Base-by-base conservation (phyloP, 495 filamentous ascomycete species). In the Penicillium ucsense region DNA sequence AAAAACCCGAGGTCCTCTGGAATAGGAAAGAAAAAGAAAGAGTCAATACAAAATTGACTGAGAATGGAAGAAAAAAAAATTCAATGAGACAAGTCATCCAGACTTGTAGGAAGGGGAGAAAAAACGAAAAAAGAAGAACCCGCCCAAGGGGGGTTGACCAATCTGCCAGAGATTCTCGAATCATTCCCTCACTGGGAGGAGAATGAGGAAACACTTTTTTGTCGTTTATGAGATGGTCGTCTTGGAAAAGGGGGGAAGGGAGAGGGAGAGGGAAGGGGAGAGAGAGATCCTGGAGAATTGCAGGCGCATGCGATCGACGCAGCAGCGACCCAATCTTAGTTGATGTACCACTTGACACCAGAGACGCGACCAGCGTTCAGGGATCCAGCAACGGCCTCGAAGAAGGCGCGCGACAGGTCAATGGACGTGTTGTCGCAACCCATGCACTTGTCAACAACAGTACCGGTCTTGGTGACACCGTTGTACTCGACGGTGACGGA, bases 381-480 rank as follows among this genome's bases (percentile, higher is more conserved):
- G 28, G 45, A 43, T 11, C 41, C 41, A 28, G 64, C 63, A 12
- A 78, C 38, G 35, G 62, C 43, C 6, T 52, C 45, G 59, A 74
- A 78, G 41, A 74, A 56, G 46, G 61, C 53, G 28, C 63, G 61
- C 6, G 73, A 75, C 52, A 75, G 59, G 54, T 78, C 75, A 38
- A 78, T 61, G 41, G 65, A 67, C 51, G 37, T 41, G 45, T 60
- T 50, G 46, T 64, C 47, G 57, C 86, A 89, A 57, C 84, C 83
- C 61, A 76, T 76, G 72, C 86, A 91, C 68, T 86, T 85, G 75
- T 91, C 86, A 36, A 78, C 78, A 41, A 88, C 77, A 8, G 45
- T 72, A 35, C 77, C 84, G 4, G 52, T 71, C 42, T 59, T 56
- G 11, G 75, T 75, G 62, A 77, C 78, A 64, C 81, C 82, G 31